Base-by-base conservation (phyloP, 441 rosid genomes). In the Mallotus repandus region DNA sequence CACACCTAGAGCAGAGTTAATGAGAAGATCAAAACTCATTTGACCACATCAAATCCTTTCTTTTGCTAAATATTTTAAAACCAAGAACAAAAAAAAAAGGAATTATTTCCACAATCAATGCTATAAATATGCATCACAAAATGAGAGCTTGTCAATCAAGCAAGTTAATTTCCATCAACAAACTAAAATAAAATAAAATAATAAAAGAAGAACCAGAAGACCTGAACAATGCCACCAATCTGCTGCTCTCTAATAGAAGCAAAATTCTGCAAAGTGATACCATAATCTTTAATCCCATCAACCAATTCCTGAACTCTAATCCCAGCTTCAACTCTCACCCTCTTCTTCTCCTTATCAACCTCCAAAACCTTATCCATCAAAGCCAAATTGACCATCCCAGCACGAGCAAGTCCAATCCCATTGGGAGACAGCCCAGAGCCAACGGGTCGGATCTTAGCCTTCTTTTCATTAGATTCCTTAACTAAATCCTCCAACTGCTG, bases 161-260 rank as follows among this genome's bases (percentile, higher is more conserved):
- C 7, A 21, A 12, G 38, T 19, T 0, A 29, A 38, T 54, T 35
- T 29, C 63, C 67, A 10, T 4, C 29, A 18, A 18, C 35, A 68
- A 57, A 41, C 13, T 10, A 74, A 19, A 38, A 50, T 11, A 18
- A 18, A 57, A 13, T 52, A 66, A 49, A 74, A 38, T 38, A 38
- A 38, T 0, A 38, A 38, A 38, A 38, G 41, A 38, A 38, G 7
- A 4, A 38, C 7, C 41, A 38, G 41, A 38, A 38, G 41, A 90
- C 91, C 95, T 88, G 91, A 79, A 95, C 74, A 82, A 96, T 91
- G 79, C 99, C 99, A 80, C 98, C 98, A 81, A 95, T 90, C 84
- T 95, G 98, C 86, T 91, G 99, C 82, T 93, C 98, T 83, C 98
- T 86, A 71, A 93, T 95, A 76, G 97, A 95, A 5, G 98, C 97